Percentiles rank a stretch among this genome's conserved stretches.
phyloP scores from a whole-genome alignment of 2,329 filamentous ascomycete species.

The Metarhizium anisopliae region DNA sequence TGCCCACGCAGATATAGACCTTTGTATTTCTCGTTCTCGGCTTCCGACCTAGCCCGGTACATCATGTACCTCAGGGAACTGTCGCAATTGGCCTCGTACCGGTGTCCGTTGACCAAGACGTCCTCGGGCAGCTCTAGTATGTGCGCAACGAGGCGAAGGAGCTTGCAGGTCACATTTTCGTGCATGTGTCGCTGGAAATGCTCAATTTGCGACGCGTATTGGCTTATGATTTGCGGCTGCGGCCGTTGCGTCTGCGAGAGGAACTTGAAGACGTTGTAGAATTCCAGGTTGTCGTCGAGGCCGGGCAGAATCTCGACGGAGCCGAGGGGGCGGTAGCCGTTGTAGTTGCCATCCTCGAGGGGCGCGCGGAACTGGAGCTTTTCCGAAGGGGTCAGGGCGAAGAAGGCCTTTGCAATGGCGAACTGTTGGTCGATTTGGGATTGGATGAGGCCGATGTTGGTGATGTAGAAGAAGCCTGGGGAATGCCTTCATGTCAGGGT shows the following conservation, averaged over 20 bases:
- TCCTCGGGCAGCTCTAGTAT: conserved; percentile 49
- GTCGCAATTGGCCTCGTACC: conserved; percentile 43
- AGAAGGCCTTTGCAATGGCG: conserved; percentile 50
- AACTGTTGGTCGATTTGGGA: conserved; percentile 53
- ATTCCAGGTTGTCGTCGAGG: conserved; percentile 28
- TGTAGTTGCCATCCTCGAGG: conserved; percentile 44
- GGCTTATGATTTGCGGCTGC: conserved; percentile 23
- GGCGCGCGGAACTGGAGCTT: conserved; percentile 47
- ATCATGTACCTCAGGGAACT: conserved; percentile 53
- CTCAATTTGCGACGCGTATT: conserved; percentile 23
- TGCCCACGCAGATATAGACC: conserved; percentile 33
- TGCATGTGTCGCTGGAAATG: conserved; percentile 26
- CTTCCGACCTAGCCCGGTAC: conserved; percentile 37
- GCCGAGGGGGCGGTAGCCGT: conserved; percentile 44
- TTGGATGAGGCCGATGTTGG: conserved; percentile 52
- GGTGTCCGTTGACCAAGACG: conserved; percentile 42
- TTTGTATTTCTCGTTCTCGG: conserved; percentile 29
- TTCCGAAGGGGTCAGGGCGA: conserved; percentile 45
- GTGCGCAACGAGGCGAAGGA: conserved; percentile 31
- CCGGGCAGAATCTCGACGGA: conserved; percentile 22
- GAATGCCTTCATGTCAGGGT: background rate
- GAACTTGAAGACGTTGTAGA: conserved; percentile 33
- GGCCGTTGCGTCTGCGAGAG: conserved; percentile 22
- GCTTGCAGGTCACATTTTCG: conserved; percentile 21
- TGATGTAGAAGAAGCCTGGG: conserved; percentile 51